These are phyloP conservation scores for Penium margaritaceum DNA, from an alignment of 139 green algal species.

Conservation along the genomic window DNA sequence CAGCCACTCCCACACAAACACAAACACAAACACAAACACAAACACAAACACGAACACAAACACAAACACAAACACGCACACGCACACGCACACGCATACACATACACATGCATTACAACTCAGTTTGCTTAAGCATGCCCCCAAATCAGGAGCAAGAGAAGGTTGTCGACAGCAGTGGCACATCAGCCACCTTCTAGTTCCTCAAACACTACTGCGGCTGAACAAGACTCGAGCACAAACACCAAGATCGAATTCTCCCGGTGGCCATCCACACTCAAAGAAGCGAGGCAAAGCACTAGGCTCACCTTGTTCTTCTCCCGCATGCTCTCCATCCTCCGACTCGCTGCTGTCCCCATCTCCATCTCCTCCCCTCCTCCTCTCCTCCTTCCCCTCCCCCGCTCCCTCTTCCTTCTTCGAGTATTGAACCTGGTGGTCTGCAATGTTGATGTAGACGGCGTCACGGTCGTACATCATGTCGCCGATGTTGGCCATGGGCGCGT, in stretches of 20 bases:
- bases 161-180: background rate
- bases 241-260: background rate
- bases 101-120: background rate
- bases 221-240: background rate
- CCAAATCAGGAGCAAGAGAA: background rate
- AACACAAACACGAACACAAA: no score
- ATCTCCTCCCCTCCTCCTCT: conserved; percentile 3
- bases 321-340: background rate
- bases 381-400: background rate
- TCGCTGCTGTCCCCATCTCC: background rate
- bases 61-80: conserved; percentile 1
- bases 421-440: conserved; percentile 87
- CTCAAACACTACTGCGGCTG: background rate
- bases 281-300: background rate
- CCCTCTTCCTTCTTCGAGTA: conserved; percentile 34
- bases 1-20: background rate
- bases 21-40: background rate
- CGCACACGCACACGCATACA: background rate
- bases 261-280: background rate
- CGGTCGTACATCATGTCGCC: conserved; percentile 91
- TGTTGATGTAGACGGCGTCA: conserved; percentile 94
- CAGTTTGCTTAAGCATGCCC: background rate
- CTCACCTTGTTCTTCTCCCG: conserved; percentile 53
- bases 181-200: background rate
- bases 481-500: conserved; percentile 92